These are phyloP conservation scores for Jacaranda copaia DNA, from an alignment of 257 asterid genomes.

Conservation along the genomic window DNA sequence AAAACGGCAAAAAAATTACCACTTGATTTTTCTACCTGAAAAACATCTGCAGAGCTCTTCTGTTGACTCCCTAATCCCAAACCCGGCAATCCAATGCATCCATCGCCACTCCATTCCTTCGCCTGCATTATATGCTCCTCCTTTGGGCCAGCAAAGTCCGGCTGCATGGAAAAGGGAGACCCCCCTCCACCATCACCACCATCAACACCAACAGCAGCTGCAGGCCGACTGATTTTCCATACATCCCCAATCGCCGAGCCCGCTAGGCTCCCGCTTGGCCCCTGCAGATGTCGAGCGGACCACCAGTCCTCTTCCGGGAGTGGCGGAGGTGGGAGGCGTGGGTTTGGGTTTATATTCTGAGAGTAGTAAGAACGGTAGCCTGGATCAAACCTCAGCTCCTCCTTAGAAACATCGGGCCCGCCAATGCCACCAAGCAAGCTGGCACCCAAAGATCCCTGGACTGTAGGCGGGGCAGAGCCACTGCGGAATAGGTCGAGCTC, in stretches of 20 bases:
- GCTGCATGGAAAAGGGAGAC: slow-evolving; percentile 59
- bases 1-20: not conserved
- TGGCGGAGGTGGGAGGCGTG: slow-evolving; percentile 67
- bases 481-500: slow-evolving; percentile 63
- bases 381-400: slow-evolving; percentile 81
- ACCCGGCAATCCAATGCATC: slow-evolving; percentile 67
- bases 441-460: slow-evolving; percentile 58
- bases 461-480: slow-evolving; percentile 78
- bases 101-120: slow-evolving; percentile 68
- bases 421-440: slow-evolving; percentile 40
- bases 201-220: not conserved
- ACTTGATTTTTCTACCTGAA: slow-evolving; percentile 55
- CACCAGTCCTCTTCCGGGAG: slow-evolving; percentile 59
- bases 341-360: slow-evolving; percentile 68
- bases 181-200: slow-evolving; percentile 44
- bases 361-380: slow-evolving; percentile 65
- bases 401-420: slow-evolving; percentile 47
- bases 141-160: slow-evolving; percentile 52
- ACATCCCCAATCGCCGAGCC: slow-evolving; percentile 59
- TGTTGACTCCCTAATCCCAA: slow-evolving; percentile 57
- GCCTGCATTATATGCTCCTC: slow-evolving; percentile 46
- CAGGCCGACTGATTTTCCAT: slow-evolving; percentile 47
- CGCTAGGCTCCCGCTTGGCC: slow-evolving; percentile 39
- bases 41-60: slow-evolving; percentile 63
- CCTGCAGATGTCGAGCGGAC: slow-evolving; percentile 52